Evolutionary conservation across 768 basidiomycete genomes (phyloP).

Genomic region (Mycena sanguinolenta): DNA sequence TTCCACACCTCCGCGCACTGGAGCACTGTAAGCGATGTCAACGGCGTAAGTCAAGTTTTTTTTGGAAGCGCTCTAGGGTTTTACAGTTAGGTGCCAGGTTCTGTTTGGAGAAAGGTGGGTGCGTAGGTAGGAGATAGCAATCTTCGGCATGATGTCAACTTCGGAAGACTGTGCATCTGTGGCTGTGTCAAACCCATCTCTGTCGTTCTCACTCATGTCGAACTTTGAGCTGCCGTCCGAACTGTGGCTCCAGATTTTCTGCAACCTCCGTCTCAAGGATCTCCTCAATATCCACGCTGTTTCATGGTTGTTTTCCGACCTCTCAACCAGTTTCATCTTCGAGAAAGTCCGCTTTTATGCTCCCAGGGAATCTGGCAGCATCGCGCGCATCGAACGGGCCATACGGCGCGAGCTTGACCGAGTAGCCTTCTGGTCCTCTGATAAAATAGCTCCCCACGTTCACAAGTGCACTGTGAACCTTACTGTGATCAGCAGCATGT

Average conservation of each 20-base stretch:
- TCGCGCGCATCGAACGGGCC: too few relatives aligned
- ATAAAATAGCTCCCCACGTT: neutral
- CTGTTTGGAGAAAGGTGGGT: too few relatives aligned
- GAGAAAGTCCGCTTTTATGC: neutral
- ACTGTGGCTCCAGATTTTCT: neutral
- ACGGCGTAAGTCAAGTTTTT: too few relatives aligned
- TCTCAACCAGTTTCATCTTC: neutral
- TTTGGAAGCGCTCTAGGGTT: too few relatives aligned
- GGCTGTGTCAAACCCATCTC: neutral
- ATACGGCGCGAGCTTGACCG: neutral
- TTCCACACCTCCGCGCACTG: too few relatives aligned
- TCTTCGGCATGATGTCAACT: too few relatives aligned
- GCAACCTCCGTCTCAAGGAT: neutral
- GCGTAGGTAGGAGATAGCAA: too few relatives aligned
- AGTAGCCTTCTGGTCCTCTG: neutral
- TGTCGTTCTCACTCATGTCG: neutral
- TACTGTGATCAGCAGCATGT: neutral
- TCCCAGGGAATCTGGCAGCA: too few relatives aligned
- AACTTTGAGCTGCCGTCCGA: neutral
- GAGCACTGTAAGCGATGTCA: too few relatives aligned
- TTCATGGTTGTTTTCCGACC: neutral
- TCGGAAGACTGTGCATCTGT: too few relatives aligned
- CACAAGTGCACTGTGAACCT: neutral
- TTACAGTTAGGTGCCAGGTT: too few relatives aligned
- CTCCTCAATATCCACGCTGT: neutral